Evolutionary conservation across 2,329 filamentous ascomycete species (phyloP), one percentile per base, ranked within the genome.

Genomic region (Ophiostoma sp.): DNA sequence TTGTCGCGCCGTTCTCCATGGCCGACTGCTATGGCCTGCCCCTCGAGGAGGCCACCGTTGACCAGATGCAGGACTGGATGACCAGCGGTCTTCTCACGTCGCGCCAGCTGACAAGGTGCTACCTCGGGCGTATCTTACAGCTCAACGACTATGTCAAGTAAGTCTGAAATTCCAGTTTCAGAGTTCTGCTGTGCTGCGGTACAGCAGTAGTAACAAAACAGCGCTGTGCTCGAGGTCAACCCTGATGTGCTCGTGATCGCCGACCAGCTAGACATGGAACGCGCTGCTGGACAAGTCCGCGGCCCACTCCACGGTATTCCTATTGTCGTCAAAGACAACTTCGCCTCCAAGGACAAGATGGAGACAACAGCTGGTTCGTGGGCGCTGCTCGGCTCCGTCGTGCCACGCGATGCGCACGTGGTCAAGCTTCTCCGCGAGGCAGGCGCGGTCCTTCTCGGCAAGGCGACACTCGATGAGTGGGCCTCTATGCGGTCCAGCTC

Each of bases 41-140:
- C 3, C 60, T 63, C 14, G 60, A 63, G 16, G 60, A 63, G 16
- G 60, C 60, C 60, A 42, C 60, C 14, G 40, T 63, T 16, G 38
- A 42, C 14, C 60, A 63, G 60, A 63, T 63, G 60, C 60, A 63
- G 38, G 5, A 11, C 38, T 63, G 60, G 60, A 63, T 63, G 60
- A 16, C 60, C 60, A 42, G 40, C 36, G 60, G 60, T 18, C 60
- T 11, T 63, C 38, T 63, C 0, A 63, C 60, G 14, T 42, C 60
- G 14, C 60, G 60, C 40, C 60, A 63, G 40, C 40, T 63, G 14
- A 63, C 60, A 42, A 40, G 40, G 8, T 63, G 40, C 40, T 42
- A 63, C 14, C 60, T 63, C 3, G 60, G 38, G 6, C 60, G 40
- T 4, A 44, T 42, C 40, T 2, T 63, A 16, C 60, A 63, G 60